Base-by-base conservation (phyloP, 2,329 filamentous ascomycete species). In the Aspergillus eucalypticola region DNA sequence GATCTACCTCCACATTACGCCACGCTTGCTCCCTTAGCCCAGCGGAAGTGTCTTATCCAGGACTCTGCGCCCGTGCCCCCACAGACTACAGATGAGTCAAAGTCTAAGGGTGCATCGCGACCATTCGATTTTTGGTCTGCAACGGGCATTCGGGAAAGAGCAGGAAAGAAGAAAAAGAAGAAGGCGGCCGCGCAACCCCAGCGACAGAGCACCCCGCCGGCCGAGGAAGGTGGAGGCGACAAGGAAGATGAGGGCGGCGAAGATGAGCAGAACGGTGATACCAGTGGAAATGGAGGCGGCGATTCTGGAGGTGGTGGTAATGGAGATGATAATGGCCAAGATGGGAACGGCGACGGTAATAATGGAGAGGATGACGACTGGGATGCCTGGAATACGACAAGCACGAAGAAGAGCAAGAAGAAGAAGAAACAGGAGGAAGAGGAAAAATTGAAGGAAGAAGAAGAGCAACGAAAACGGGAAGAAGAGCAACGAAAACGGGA, bases 221-320 rank as follows among this genome's bases (percentile, higher is more conserved):
- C 65, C 39, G 57, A 64, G 27, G 67, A 72, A 21, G 69, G 69
- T 11, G 60, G 60, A 13, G 66, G 60, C 21, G 63, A 69, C 46
- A 62, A 63, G 27, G 52, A 25, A 2, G 60, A 67, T 15, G 61
- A 62, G 17, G 59, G 53, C 8, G 52, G 50, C 8, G 64, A 63
- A 11, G 59, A 61, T 17, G 62, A 58, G 3, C 55, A 58, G 15
- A 64, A 59, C 19, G 65, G 48, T 44, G 81, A 54, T 19, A 27
- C 11, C 27, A 8, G 80, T 32, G 75, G 70, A 29, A 74, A 79
- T 49, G 78, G 81, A 49, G 79, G 83, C 29, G 71, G 68, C 11
- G 67, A 66, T 29, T 59, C 73, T 48, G 74, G 67, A 17, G 75
- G 68, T 66, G 69, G 77, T 70, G 67, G 65, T 48, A 69, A 61